Percentiles rank a stretch among this genome's conserved stretches.
Evolutionary conservation across 805 yeast species (phyloP).

Genomic region (Dipodascus albidus): DNA sequence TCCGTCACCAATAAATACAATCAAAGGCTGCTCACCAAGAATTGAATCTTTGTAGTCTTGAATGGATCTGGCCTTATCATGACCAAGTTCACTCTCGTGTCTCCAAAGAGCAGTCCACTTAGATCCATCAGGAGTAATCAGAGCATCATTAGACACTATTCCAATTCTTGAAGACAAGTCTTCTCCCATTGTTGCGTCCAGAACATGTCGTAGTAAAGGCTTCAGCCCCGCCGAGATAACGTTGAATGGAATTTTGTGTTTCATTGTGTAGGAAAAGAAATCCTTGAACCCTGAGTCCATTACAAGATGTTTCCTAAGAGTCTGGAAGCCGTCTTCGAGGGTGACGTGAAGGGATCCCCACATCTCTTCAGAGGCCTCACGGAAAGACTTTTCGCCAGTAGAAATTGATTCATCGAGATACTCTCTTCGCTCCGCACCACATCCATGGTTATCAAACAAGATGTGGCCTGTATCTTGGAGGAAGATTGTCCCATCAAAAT

Average conservation of each 20-base stretch:
- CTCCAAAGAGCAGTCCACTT: conserved; percentile 31
- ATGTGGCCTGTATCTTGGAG: conserved; percentile 35
- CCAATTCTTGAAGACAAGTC: conserved; percentile 27
- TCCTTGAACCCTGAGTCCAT: conserved; percentile 30
- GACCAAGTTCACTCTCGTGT: conserved; percentile 33
- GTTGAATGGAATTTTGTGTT: conserved; percentile 29
- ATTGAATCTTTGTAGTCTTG: conserved; percentile 26
- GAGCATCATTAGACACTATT: conserved; percentile 32
- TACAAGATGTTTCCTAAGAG: conserved; percentile 25
- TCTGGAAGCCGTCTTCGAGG: conserved; percentile 27
- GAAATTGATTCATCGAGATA: conserved; percentile 29
- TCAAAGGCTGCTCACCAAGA: conserved; percentile 26
- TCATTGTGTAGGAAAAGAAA: conserved; percentile 28
- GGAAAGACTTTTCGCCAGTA: conserved; percentile 26
- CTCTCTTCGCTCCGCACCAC: conserved; percentile 29
- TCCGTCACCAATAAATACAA: conserved; percentile 47
- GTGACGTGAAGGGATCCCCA: conserved; percentile 33
- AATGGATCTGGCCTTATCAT: conserved; percentile 32
- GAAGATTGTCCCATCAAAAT: conserved; percentile 36
- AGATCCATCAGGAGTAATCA: conserved; percentile 26
- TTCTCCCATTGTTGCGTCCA: conserved; percentile 29
- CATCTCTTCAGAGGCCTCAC: conserved; percentile 32
- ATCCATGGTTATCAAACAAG: conserved; percentile 32
- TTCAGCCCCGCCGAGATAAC: conserved; percentile 34
- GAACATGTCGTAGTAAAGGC: conserved; percentile 31